Evolutionary conservation across 169 alveolate species (phyloP).

Genomic region (Eimeria sp.): DNA sequence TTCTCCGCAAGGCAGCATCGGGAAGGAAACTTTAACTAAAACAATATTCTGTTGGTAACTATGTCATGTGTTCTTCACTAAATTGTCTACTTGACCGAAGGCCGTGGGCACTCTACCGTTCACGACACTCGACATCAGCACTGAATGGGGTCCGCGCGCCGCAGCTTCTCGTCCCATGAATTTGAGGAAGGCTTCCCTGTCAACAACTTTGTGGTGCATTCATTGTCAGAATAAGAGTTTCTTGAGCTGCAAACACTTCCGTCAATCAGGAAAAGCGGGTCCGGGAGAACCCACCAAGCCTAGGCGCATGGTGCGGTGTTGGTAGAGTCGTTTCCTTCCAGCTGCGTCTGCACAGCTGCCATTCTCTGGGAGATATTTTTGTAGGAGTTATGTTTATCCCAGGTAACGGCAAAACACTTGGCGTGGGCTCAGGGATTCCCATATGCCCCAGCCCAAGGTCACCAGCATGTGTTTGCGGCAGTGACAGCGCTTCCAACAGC

Average conservation of each 20-base stretch:
- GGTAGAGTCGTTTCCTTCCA: not conserved
- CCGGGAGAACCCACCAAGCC: not conserved
- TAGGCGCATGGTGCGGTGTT: not conserved
- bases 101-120: not conserved
- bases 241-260: not conserved
- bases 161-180: not conserved
- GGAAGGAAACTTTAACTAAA: not conserved
- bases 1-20: not conserved
- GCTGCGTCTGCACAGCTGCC: not conserved
- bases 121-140: constrained; percentile 3
- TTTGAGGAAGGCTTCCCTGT: not conserved
- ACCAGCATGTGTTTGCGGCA: not conserved
- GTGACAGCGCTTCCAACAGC: not conserved
- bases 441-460: not conserved
- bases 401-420: not conserved
- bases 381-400: not conserved
- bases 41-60: not conserved
- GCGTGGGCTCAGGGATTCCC: not conserved
- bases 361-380: not conserved
- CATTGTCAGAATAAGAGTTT: not conserved
- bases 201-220: not conserved
- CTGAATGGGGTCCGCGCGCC: not conserved
- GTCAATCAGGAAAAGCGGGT: not conserved
- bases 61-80: not conserved
- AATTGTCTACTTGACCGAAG: not conserved